Percentiles rank a stretch among this genome's conserved stretches.
These are phyloP conservation scores for Parmelia sp. DNA, from an alignment of 495 filamentous ascomycete genomes.

Conservation along the genomic window DNA sequence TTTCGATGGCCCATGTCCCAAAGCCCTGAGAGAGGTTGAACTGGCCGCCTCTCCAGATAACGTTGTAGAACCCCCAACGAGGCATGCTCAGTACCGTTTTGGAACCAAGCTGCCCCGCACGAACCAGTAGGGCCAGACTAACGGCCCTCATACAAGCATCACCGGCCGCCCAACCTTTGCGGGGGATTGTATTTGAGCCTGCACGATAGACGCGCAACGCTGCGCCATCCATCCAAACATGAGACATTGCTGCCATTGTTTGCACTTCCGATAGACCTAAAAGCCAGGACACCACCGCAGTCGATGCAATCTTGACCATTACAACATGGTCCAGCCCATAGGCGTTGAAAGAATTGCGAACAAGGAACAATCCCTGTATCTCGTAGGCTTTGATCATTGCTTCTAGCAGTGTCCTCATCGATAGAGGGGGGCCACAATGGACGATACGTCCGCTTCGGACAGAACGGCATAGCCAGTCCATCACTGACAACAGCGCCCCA, in stretches of 20 bases:
- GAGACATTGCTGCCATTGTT: slow-evolving; percentile 34
- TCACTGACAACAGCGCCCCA: slow-evolving; percentile 36
- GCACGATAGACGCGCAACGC: slow-evolving; percentile 35
- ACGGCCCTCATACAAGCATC: slow-evolving; percentile 43
- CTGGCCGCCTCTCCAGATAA: slow-evolving; percentile 27
- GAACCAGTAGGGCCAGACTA: slow-evolving; percentile 33
- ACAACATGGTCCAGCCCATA: slow-evolving; percentile 43
- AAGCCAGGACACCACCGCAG: slow-evolving; percentile 36
- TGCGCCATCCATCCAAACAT: slow-evolving; percentile 40
- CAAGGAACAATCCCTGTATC: slow-evolving; percentile 41
- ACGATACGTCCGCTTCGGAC: slow-evolving; percentile 12
- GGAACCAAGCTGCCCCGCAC: slow-evolving; percentile 35
- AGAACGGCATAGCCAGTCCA: slow-evolving; percentile 35
- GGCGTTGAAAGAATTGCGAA: slow-evolving; percentile 37
- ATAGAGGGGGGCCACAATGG: slow-evolving; percentile 26
- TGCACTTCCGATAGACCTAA: slow-evolving; percentile 33
- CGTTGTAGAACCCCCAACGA: slow-evolving; percentile 37
- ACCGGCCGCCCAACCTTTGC: slow-evolving; percentile 45
- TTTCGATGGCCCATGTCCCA: slow-evolving; percentile 34
- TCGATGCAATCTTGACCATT: slow-evolving; percentile 41
- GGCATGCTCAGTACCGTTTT: slow-evolving; percentile 31
- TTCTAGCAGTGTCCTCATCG: slow-evolving; percentile 33
- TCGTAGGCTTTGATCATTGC: slow-evolving; percentile 44
- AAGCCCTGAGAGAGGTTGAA: slow-evolving; percentile 32
- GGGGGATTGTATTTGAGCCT: slow-evolving; percentile 34